Percentiles rank a stretch among this genome's conserved stretches.
phyloP scores from a whole-genome alignment of 768 basidiomycete genomes.

The Calocybe gangraenosa region DNA sequence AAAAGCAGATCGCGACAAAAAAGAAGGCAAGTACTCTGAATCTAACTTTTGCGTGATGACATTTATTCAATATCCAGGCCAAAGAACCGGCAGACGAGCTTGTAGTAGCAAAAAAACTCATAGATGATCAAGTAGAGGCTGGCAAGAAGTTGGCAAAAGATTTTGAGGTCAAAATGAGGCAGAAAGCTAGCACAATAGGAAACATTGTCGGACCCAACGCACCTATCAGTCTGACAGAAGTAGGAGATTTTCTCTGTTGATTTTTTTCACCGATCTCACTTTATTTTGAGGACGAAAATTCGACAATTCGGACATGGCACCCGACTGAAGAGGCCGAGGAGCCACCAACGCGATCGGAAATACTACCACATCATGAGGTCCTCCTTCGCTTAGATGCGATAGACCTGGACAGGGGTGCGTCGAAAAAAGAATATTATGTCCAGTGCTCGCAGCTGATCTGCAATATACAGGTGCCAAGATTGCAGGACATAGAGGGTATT shows the following conservation, averaged over 20 bases:
- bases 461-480: constrained; percentile 72
- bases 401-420: constrained; percentile 91
- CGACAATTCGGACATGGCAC: constrained; percentile 77
- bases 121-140: constrained; percentile 77
- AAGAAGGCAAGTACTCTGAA: constrained; percentile 63
- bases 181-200: constrained; percentile 78
- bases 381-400: constrained; percentile 90
- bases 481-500: constrained; percentile 94
- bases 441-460: not conserved
- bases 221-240: constrained; percentile 87
- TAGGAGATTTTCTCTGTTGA: constrained; percentile 26
- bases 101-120: constrained; percentile 74
- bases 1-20: constrained; percentile 92
- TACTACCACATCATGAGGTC: constrained; percentile 98
- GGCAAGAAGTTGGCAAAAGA: constrained; percentile 76
- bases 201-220: constrained; percentile 89
- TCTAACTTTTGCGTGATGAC: not conserved
- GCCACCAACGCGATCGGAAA: constrained; percentile 66
- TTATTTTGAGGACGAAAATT: constrained; percentile 79
- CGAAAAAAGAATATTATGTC: not conserved
- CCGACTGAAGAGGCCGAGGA: constrained; percentile 72
- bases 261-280: not conserved
- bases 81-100: constrained; percentile 90
- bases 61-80: constrained; percentile 44
- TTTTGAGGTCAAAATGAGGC: constrained; percentile 72